Evolutionary conservation across 2,329 filamentous ascomycete species (phyloP), one percentile per base, ranked within the genome.

Genomic region (Cyphellophora attinorum): DNA sequence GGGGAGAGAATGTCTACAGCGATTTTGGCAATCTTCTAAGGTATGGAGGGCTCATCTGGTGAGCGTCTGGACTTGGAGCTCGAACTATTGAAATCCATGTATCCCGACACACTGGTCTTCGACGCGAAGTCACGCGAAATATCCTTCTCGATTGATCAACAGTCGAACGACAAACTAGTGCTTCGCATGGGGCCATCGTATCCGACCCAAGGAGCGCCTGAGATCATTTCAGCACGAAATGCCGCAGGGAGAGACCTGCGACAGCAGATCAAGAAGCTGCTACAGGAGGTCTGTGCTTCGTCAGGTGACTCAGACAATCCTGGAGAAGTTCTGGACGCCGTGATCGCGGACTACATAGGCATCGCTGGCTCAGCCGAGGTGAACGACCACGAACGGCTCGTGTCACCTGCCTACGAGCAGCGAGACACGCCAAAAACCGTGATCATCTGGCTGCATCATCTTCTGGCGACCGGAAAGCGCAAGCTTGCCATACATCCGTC

Each of bases 401-500:
- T 25, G 21, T 6, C 35, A 12, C 19, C 27, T n/a, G 19, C 14
- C 21, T 10, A 10, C 30, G 21, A 8, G n/a, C 8, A 8, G 21
- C n/a, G 8, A 25, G 21, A 25, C n/a, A 25, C 8, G n/a, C 12
- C 12, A 21, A 48, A 46, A 32, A 46, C 44, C 1, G 39, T 46
- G 3, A 39, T 48, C 13, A 41, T 48, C 15, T 48, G 45, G 45
- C 37, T 48, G 11, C 45, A 48, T 30, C 44, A 48, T 19, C 39
- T 48, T 16, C 39, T 48, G 11, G 41, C 42, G 3, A 39, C 38
- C 4, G 44, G 38, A 13, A 48, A 48, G 31, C 32, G 45, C n/a
- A 48, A 48, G 31, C 38, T 48, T 13, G 45, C 43, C 4, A 17
- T 36, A 4, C 14, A 38, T 27, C 36, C 36, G 6, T 17, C 23